Evolutionary conservation across 1,284 basidiomycete species (phyloP).

Genomic region (Marasmius oreades): DNA sequence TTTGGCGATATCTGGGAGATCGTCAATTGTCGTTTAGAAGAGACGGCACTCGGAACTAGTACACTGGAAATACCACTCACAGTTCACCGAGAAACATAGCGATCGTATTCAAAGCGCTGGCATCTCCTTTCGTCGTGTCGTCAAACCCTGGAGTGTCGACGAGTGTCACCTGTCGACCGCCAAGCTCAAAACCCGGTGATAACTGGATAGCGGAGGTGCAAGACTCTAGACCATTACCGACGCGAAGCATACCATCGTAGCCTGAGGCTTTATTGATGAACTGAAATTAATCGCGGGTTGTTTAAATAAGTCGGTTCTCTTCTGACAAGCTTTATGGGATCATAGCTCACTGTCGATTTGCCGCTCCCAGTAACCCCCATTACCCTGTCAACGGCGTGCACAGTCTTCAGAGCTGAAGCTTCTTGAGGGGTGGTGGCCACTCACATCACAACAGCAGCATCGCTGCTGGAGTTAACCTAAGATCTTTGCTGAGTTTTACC

Average conservation of each 20-base stretch:
- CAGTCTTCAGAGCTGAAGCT: not conserved
- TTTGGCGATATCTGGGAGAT: not conserved
- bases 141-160: constrained; percentile 35
- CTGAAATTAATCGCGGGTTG: no score
- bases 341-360: not conserved
- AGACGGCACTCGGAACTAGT: no score
- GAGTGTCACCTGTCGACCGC: constrained; percentile 21
- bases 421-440: not conserved
- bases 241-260: constrained; percentile 24
- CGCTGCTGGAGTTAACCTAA: not conserved
- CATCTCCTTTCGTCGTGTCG: constrained; percentile 27
- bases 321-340: not conserved
- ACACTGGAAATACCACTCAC: no score
- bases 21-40: no score
- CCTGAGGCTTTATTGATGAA: no score
- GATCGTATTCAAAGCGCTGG: not conserved
- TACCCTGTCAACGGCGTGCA: not conserved
- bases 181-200: constrained; percentile 24
- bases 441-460: not conserved
- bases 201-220: constrained; percentile 26
- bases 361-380: not conserved
- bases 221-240: constrained; percentile 27
- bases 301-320: not conserved
- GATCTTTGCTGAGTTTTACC: no score
- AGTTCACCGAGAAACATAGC: not conserved